Evolutionary conservation across 2,329 filamentous ascomycete genomes (phyloP).

Genomic region (Aaosphaeria pasadenensis): DNA sequence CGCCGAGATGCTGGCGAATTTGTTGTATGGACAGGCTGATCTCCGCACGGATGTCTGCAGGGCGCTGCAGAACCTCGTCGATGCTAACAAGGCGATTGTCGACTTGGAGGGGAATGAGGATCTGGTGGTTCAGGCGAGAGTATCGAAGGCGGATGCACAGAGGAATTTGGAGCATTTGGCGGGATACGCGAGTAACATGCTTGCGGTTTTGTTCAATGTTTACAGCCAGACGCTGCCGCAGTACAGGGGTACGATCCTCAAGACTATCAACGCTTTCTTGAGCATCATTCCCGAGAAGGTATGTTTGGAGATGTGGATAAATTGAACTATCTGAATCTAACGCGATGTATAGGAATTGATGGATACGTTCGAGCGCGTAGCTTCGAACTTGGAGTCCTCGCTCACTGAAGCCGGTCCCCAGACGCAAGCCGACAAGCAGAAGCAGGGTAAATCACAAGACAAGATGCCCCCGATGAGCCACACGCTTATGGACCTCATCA

Average conservation of each 20-base stretch:
- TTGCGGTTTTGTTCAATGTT: conserved; percentile 97
- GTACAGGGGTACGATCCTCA: conserved; percentile 83
- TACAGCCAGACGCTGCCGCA: conserved; percentile 96
- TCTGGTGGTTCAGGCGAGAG: conserved; percentile 71
- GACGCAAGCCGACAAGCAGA: conserved; percentile 62
- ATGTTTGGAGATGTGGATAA: conserved; percentile 6
- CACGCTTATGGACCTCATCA: conserved; percentile 93
- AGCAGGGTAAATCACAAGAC: conserved; percentile 60
- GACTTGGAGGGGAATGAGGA: conserved; percentile 68
- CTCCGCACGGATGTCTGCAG: conserved; percentile 84
- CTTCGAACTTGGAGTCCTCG: conserved; percentile 74
- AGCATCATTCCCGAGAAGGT: conserved; percentile 73
- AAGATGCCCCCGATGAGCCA: conserved; percentile 89
- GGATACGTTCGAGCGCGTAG: conserved; percentile 85
- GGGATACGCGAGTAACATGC: conserved; percentile 77
- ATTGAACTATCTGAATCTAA: conserved; percentile 6
- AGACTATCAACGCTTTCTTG: conserved; percentile 91
- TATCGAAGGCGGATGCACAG: conserved; percentile 71
- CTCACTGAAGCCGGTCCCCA: conserved; percentile 59
- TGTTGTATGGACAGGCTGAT: conserved; percentile 89
- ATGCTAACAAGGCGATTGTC: conserved; percentile 83
- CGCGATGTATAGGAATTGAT: conserved; percentile 62
- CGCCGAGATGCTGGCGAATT: conserved; percentile 84
- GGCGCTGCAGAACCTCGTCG: conserved; percentile 79
- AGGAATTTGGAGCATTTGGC: conserved; percentile 82